Percentiles rank a stretch among this genome's conserved stretches.
phyloP scores from a whole-genome alignment of 1,284 basidiomycete species.

The Tranzscheliella williamsii region DNA sequence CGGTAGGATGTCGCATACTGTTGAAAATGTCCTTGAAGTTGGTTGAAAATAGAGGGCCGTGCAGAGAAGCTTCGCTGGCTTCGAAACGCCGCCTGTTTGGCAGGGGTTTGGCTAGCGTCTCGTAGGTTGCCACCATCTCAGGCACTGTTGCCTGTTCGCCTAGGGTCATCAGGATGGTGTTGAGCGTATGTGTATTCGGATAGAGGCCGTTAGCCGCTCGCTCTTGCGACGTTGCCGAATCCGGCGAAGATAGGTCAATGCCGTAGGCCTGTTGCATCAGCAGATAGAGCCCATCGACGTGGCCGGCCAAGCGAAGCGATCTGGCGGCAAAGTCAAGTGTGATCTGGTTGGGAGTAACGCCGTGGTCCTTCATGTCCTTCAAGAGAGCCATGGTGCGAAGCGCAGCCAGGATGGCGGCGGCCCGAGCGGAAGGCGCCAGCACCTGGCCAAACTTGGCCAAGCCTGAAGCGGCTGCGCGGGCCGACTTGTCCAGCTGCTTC shows the following conservation, averaged over 20 bases:
- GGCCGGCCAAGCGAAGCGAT: constrained; percentile 48
- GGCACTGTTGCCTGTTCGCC: constrained; percentile 55
- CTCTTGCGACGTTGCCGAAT: constrained; percentile 10
- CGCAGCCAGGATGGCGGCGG: constrained; percentile 36
- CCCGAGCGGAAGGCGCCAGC: constrained; percentile 26
- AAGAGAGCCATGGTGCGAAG: constrained; percentile 40
- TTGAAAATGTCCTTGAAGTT: constrained; percentile 28
- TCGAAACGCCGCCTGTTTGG: constrained; percentile 3
- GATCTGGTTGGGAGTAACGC: constrained; percentile 26
- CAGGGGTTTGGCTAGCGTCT: constrained; percentile 47
- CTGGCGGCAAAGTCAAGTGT: constrained; percentile 50
- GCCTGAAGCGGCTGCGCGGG: constrained; percentile 19
- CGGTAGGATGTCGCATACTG: constrained; percentile 22
- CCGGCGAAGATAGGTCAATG: constrained; percentile 46
- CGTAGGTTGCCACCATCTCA: constrained; percentile 56
- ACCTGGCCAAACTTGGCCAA: constrained; percentile 25
- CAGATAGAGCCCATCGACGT: constrained; percentile 42
- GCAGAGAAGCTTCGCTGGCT: constrained; percentile 1
- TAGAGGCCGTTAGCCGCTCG: constrained; percentile 5
- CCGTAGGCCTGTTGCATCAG: constrained; percentile 51
- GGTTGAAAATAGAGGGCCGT: constrained; percentile 28
- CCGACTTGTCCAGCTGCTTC: constrained; percentile 18
- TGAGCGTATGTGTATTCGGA: constrained; percentile 51
- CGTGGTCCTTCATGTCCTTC: constrained; percentile 44
- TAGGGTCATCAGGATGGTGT: constrained; percentile 56